phyloP scores from a whole-genome alignment of 495 filamentous ascomycete species.

The Tetracladium marchalianum region DNA sequence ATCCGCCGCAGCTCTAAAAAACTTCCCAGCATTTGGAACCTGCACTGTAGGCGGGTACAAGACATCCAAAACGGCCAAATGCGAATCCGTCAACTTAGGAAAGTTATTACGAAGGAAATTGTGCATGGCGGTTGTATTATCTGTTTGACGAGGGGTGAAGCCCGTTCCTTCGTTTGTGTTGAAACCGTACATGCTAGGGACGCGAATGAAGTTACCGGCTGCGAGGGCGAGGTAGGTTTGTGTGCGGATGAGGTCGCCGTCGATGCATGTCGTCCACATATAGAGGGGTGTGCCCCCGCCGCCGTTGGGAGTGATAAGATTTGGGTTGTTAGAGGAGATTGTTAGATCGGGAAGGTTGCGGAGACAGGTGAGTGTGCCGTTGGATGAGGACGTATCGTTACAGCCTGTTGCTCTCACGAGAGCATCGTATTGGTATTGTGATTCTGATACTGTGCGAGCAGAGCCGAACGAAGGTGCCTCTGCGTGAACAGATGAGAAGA shows the following conservation, averaged over 20 bases:
- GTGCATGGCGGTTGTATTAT: constrained; percentile 33
- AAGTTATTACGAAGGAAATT: constrained; percentile 56
- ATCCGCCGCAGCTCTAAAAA: constrained; percentile 49
- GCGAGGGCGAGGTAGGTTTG: constrained; percentile 50
- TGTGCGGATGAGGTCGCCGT: constrained; percentile 47
- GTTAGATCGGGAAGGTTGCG: constrained; percentile 35
- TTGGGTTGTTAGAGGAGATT: constrained; percentile 44
- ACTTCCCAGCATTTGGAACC: constrained; percentile 35
- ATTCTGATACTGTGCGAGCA: constrained; percentile 46
- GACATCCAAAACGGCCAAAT: constrained; percentile 44
- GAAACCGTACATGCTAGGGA: constrained; percentile 54
- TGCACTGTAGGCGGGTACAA: constrained; percentile 42
- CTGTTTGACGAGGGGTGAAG: constrained; percentile 45
- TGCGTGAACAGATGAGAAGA: constrained; percentile 55
- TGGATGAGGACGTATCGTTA: constrained; percentile 20
- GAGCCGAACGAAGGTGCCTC: constrained; percentile 58
- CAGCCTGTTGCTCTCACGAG: constrained; percentile 50
- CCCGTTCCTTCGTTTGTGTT: constrained; percentile 61
- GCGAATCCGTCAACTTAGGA: constrained; percentile 39
- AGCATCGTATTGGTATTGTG: constrained; percentile 56
- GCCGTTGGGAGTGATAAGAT: constrained; percentile 41
- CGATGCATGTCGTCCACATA: constrained; percentile 49
- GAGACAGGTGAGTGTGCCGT: constrained; percentile 44
- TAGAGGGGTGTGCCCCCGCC: constrained; percentile 38
- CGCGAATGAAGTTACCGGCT: constrained; percentile 50